phyloP scores from a whole-genome alignment of 768 basidiomycete genomes.

The Agaricus subrufescens region DNA sequence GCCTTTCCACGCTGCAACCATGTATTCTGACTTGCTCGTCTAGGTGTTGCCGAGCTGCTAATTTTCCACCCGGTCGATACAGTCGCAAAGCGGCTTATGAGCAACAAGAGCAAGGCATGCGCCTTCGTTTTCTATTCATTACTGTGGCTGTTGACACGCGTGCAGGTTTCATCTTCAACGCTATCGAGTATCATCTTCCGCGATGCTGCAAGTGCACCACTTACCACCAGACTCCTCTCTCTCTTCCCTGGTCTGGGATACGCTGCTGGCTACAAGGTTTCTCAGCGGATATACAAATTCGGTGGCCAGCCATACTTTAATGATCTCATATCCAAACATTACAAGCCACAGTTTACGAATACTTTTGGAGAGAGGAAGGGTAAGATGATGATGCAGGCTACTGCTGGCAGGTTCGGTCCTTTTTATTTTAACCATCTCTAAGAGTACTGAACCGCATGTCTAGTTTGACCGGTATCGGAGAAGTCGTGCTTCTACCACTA shows the following conservation, averaged over 20 bases:
- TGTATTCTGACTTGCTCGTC: constrained; percentile 1
- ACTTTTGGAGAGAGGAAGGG: constrained; percentile 92
- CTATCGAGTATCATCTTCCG: constrained; percentile 84
- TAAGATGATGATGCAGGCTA: constrained; percentile 93
- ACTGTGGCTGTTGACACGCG: neutral
- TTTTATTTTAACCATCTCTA: neutral
- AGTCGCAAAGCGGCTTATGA: constrained; percentile 98
- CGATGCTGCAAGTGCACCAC: constrained; percentile 66
- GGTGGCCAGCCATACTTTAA: constrained; percentile 98
- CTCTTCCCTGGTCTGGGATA: constrained; percentile 99
- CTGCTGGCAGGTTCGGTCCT: constrained; percentile 73
- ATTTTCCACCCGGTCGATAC: constrained; percentile 98
- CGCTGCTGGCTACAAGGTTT: constrained; percentile 95
- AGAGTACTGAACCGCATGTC: constrained; percentile 1
- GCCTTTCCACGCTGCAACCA: neutral
- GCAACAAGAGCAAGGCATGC: constrained; percentile 82
- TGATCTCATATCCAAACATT: constrained; percentile 81
- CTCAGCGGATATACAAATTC: constrained; percentile 95
- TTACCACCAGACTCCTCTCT: constrained; percentile 70
- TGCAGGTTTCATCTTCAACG: constrained; percentile 56
- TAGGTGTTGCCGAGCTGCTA: constrained; percentile 91
- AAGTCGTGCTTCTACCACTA: constrained; percentile 96
- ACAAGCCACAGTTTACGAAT: constrained; percentile 76
- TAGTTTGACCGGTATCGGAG: constrained; percentile 81
- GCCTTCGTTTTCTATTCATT: neutral